phyloP scores from a whole-genome alignment of 78 protist species.

The Dictyostelium firmibasis region DNA sequence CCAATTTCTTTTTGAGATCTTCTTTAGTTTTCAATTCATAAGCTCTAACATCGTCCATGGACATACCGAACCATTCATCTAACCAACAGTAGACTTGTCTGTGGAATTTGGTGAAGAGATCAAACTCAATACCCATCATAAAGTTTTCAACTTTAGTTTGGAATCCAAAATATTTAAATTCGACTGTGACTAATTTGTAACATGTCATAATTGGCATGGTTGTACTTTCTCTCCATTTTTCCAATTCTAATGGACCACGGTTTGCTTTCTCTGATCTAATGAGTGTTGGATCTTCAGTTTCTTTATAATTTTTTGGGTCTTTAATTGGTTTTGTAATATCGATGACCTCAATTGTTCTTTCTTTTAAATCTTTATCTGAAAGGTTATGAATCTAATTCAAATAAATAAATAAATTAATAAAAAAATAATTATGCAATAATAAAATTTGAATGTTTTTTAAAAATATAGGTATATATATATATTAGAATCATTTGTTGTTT shows the following conservation, averaged over 20 bases:
- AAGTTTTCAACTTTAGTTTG: constrained; percentile 88
- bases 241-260: constrained; percentile 87
- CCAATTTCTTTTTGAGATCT: constrained; percentile 64
- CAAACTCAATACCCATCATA: constrained; percentile 71
- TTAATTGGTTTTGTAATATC: constrained; percentile 55
- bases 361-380: constrained; percentile 49
- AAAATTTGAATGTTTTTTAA: background rate
- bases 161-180: constrained; percentile 89
- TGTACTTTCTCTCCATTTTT: constrained; percentile 39
- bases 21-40: constrained; percentile 76
- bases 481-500: too few relatives aligned
- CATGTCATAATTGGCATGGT: constrained; percentile 78
- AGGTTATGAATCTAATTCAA: constrained; percentile 57
- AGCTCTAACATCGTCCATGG: constrained; percentile 87
- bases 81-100: constrained; percentile 90
- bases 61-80: constrained; percentile 89
- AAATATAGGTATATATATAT: too few relatives aligned
- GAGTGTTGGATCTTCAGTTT: constrained; percentile 85
- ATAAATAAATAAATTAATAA: too few relatives aligned
- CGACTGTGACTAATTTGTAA: constrained; percentile 85
- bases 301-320: constrained; percentile 81
- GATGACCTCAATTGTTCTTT: constrained; percentile 29
- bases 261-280: constrained; percentile 83
- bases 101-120: constrained; percentile 79
- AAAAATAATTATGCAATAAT: background rate